phyloP scores from a whole-genome alignment of 2,329 filamentous ascomycete species.

The Blastomyces gilchristii region DNA sequence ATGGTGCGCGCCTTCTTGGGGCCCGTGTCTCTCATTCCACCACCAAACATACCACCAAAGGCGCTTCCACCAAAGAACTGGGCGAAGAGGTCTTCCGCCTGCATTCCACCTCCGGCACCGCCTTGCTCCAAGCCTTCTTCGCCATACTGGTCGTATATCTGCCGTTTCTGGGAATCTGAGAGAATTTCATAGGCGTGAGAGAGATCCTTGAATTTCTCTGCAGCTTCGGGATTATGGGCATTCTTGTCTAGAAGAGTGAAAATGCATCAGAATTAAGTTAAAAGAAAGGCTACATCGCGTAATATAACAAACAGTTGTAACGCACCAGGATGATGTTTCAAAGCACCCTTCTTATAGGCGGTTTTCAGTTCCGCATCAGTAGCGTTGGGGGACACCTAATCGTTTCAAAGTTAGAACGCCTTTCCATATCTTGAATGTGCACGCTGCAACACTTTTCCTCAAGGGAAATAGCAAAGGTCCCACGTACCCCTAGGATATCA shows the following conservation, averaged over 20 bases:
- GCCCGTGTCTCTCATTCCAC: constrained; percentile 67
- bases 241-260: constrained; percentile 67
- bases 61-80: constrained; percentile 82
- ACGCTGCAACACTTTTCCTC: background rate
- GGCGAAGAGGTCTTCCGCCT: constrained; percentile 88
- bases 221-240: constrained; percentile 79
- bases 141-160: constrained; percentile 92
- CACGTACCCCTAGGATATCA: constrained; percentile 39
- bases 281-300: background rate
- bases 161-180: constrained; percentile 81
- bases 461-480: background rate
- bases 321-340: constrained; percentile 82
- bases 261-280: background rate
- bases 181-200: constrained; percentile 93
- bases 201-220: constrained; percentile 97
- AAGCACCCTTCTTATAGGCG: constrained; percentile 85
- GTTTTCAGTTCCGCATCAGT: constrained; percentile 84
- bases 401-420: background rate
- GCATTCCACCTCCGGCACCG: constrained; percentile 76
- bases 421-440: background rate
- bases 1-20: constrained; percentile 91
- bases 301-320: constrained; percentile 28
- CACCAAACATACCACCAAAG: constrained; percentile 67
- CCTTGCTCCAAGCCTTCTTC: constrained; percentile 87
- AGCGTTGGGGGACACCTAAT: constrained; percentile 64